Conservation (phyloP, 1,284 basidiomycete species). For the Schizopora paradoxa region DNA sequence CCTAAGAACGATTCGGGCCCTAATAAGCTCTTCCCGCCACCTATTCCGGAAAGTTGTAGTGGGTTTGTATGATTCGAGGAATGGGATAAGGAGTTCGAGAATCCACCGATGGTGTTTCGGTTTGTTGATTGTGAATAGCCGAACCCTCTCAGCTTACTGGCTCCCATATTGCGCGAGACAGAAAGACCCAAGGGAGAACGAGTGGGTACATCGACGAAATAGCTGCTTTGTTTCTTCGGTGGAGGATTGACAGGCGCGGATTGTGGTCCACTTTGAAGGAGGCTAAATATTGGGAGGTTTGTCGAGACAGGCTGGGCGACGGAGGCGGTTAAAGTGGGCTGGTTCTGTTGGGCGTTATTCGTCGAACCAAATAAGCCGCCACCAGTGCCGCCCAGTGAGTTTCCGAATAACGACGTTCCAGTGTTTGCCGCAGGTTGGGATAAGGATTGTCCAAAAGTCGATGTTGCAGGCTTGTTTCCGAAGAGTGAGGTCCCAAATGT, state of each 20-base stretch:
- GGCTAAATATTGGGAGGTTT: constrained; percentile 71
- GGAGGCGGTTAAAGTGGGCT: constrained; percentile 70
- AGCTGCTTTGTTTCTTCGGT: constrained; percentile 66
- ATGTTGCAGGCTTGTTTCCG: constrained; percentile 18
- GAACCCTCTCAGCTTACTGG: constrained; percentile 68
- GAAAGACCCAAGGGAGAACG: constrained; percentile 55
- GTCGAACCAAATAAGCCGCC: constrained; percentile 36
- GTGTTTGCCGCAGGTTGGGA: constrained; percentile 28
- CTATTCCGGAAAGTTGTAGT: constrained; percentile 43
- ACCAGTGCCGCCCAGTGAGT: constrained; percentile 28
- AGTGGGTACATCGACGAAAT: constrained; percentile 65
- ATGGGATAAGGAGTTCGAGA: constrained; percentile 39
- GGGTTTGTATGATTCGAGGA: constrained; percentile 47
- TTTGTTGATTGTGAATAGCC: constrained; percentile 35
- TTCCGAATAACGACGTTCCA: constrained; percentile 45
- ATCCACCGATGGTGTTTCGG: constrained; percentile 30
- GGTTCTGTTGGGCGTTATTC: constrained; percentile 30
- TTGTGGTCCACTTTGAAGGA: constrained; percentile 66
- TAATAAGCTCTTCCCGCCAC: constrained; percentile 37
- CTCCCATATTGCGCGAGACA: constrained; percentile 53
- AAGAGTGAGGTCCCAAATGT: constrained; percentile 26
- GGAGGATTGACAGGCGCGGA: constrained; percentile 53
- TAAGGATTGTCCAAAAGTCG: constrained; percentile 22
- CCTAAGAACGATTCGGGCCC: constrained; percentile 50
- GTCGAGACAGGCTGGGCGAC: constrained; percentile 89